Conservation (phyloP, 805 yeast genomes). For the Lipomyces japonicus region DNA sequence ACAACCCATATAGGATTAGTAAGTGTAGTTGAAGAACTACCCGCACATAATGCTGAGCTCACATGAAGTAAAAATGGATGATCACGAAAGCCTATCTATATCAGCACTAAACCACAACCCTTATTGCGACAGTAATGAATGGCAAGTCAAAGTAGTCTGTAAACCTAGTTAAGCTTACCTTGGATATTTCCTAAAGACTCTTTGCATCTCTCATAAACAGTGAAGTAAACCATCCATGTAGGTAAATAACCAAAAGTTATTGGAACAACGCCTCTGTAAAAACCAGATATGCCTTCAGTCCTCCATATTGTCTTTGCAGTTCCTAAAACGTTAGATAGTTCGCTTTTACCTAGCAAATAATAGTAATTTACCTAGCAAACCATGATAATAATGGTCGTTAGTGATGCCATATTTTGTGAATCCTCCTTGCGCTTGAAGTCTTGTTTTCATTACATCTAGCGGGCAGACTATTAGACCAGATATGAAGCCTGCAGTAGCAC, state of each 20-base stretch:
- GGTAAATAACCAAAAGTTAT: constrained; percentile 91
- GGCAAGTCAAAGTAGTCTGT: too few relatives aligned
- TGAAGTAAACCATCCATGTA: constrained; percentile 94
- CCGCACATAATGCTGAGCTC: constrained; percentile 77
- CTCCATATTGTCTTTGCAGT: constrained; percentile 61
- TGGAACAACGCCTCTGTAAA: constrained; percentile 90
- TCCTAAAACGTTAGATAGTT: constrained; percentile 35
- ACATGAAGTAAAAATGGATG: constrained; percentile 40
- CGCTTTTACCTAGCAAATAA: neutral
- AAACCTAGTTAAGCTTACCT: too few relatives aligned
- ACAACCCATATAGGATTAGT: constrained; percentile 99
- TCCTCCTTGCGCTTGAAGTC: constrained; percentile 87
- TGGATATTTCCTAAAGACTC: constrained; percentile 43
- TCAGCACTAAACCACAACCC: constrained; percentile 1
- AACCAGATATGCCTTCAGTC: constrained; percentile 79
- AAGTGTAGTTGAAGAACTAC: constrained; percentile 73
- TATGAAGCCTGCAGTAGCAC: constrained; percentile 89
- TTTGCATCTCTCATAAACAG: constrained; percentile 81
- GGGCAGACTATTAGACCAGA: constrained; percentile 93
- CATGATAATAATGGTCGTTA: constrained; percentile 20
- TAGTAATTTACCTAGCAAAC: constrained; percentile 14
- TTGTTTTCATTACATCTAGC: constrained; percentile 88
- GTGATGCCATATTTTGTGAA: constrained; percentile 30
- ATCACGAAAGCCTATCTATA: constrained; percentile 34
- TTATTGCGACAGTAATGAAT: too few relatives aligned